phyloP scores from a whole-genome alignment of 2,329 filamentous ascomycete genomes.

The Sclerotiophoma versabilis region DNA sequence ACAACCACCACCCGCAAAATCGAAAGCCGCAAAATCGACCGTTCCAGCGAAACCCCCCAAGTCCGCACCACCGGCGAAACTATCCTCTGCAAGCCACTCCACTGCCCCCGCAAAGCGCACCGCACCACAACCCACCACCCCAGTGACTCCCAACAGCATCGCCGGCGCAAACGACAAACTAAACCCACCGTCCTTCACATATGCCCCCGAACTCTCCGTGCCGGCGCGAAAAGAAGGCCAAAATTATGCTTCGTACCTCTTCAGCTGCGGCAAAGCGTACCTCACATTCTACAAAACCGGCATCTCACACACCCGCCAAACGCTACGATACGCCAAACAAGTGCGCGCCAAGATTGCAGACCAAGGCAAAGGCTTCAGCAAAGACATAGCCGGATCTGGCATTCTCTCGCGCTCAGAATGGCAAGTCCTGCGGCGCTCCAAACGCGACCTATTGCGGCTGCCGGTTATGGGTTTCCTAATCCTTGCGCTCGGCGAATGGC shows the following conservation, averaged over 20 bases:
- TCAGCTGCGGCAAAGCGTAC: conserved; percentile 75
- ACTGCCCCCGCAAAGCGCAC: conserved; percentile 9
- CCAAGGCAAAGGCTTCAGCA: conserved; percentile 5
- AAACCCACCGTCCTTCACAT: conserved; percentile 77
- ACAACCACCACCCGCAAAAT: background rate
- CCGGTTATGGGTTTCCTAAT: conserved; percentile 80
- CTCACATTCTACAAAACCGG: conserved; percentile 87
- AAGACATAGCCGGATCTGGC: conserved; percentile 7
- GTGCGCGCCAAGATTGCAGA: conserved; percentile 52
- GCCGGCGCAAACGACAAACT: conserved; percentile 47
- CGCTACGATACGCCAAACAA: conserved; percentile 58
- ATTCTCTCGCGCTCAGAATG: conserved; percentile 69
- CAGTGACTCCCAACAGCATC: conserved; percentile 9
- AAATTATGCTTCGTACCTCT: conserved; percentile 61
- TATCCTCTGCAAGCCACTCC: background rate
- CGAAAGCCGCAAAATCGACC: background rate
- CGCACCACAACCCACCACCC: background rate
- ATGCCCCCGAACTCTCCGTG: conserved; percentile 72
- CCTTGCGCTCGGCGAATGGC: conserved; percentile 83
- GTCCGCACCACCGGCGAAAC: too few relatives aligned
- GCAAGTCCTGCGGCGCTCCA: conserved; percentile 72
- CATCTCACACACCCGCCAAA: conserved; percentile 75
- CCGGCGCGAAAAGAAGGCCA: conserved; percentile 62
- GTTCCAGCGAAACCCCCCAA: background rate
- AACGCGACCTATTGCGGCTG: conserved; percentile 77